phyloP scores from a whole-genome alignment of 768 basidiomycete genomes.

The Inosperma sp. region DNA sequence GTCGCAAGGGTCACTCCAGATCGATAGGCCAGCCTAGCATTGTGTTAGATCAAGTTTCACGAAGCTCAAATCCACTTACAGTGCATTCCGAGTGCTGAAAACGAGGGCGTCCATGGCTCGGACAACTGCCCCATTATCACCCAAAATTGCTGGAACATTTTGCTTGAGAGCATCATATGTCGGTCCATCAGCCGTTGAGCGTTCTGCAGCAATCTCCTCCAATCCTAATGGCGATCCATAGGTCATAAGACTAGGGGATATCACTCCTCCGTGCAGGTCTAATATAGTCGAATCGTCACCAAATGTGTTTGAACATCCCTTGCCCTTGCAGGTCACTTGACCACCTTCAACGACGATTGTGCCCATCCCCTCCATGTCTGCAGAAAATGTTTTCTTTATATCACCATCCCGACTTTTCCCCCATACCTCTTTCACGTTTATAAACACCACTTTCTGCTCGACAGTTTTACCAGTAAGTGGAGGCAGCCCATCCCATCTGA shows the following conservation, averaged over 20 bases:
- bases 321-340: conserved; percentile 47
- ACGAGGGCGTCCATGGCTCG: conserved; percentile 67
- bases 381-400: conserved; percentile 30
- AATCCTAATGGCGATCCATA: conserved; percentile 70
- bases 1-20: conserved; percentile 64
- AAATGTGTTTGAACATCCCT: conserved; percentile 26
- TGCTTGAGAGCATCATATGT: conserved; percentile 51
- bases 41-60: conserved; percentile 3
- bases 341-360: conserved; percentile 47
- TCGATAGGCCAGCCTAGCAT: conserved; percentile 54
- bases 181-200: conserved; percentile 60
- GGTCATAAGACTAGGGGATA: conserved; percentile 61
- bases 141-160: conserved; percentile 41
- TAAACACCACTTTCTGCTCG: conserved; percentile 46
- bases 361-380: conserved; percentile 22
- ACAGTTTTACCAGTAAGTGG: conserved; percentile 44
- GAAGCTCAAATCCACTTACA: conserved; percentile 44
- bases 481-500: conserved; percentile 67
- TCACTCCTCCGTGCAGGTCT: conserved; percentile 65
- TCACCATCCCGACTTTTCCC: conserved; percentile 27
- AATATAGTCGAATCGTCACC: conserved; percentile 31
- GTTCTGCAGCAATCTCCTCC: conserved; percentile 68
- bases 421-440: conserved; percentile 60
- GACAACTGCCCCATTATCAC: conserved; percentile 50
- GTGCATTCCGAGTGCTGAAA: conserved; percentile 66